phyloP scores from a whole-genome alignment of 768 basidiomycete genomes.

The Lanmaoa pseudosensibilis region DNA sequence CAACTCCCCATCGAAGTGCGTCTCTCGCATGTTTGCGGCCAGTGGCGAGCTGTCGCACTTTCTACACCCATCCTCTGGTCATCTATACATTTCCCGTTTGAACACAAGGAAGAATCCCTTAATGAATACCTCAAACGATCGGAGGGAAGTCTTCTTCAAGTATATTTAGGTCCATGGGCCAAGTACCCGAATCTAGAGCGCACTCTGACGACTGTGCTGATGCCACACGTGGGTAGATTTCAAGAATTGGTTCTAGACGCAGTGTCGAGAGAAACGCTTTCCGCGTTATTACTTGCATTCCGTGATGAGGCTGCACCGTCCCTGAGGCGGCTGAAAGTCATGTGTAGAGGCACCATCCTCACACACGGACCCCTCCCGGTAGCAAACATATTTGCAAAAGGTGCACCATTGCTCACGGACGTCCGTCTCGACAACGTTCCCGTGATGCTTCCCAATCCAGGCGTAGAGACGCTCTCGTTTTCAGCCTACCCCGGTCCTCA shows the following conservation, averaged over 20 bases:
- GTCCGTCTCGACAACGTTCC: conserved; percentile 35
- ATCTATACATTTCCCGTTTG: conserved; percentile 32
- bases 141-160: conserved; percentile 29
- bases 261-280: conserved; percentile 31
- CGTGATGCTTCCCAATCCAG: conserved; percentile 24
- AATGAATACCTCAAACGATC: conserved; percentile 35
- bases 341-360: conserved; percentile 32
- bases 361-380: conserved; percentile 28
- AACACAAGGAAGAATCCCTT: conserved; percentile 31
- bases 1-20: conserved; percentile 35
- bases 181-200: conserved; percentile 31
- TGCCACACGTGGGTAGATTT: conserved; percentile 33
- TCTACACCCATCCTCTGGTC: conserved; percentile 37
- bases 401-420: conserved; percentile 33
- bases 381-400: conserved; percentile 28
- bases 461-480: conserved; percentile 29
- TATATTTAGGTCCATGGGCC: conserved; percentile 36
- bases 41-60: conserved; percentile 38
- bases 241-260: conserved; percentile 32
- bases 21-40: conserved; percentile 35
- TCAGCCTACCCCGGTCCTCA: conserved; percentile 36
- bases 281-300: conserved; percentile 23
- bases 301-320: conserved; percentile 28
- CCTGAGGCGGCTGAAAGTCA: conserved; percentile 28
- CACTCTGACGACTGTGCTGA: conserved; percentile 23